Base-by-base conservation (phyloP, 192 early-diverging fungal genomes). In the Chytriomyces sp. region DNA sequence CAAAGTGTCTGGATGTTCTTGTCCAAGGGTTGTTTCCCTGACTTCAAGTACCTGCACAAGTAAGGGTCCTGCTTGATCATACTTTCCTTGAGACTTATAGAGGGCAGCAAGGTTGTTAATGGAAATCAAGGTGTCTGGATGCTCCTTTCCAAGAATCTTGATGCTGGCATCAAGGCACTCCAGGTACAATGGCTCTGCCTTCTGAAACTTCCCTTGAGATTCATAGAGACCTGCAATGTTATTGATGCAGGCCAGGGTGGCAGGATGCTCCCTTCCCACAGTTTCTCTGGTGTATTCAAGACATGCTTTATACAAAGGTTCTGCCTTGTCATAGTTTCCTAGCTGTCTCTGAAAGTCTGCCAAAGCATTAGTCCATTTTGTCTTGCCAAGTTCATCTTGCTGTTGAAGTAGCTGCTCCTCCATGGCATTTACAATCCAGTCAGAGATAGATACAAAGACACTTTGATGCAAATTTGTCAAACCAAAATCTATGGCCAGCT, bases 21-120 rank as follows among this genome's bases (percentile, higher is more conserved):
- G 32, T 36, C 72, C 72, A 14, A 73, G 49, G 10, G 22, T n/a
- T 58, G 12, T 17, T 19, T 64, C 28, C 14, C 41, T n/a, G 19
- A 3, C 53, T 22, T 62, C 70, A 12, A 38, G 52, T 14, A 26
- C 54, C 3, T 32, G 22, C 3, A 28, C 14, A 31, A 59, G 31
- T 39, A 73, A 34, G 14, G 38, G 30, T 22, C 73, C 72, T 19
- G 72, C 72, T 30, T 73, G n/a, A 56, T 39, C 36, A 33, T 73
- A 65, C 53, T n/a, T 26, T 22, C 26, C 40, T 73, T 73, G 72
- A 31, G 70, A 30, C 53, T 25, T 4, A 52, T 74, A 73, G 28
- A 74, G 70, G 10, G 17, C 26, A 25, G 54, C 69, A 34, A 74
- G 44, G 70, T 60, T 74, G 44, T 22, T 36, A 14, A 73, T 63